These are phyloP conservation scores for Cercospora sp. DNA, from an alignment of 2,329 filamentous ascomycete species.

Conservation along the genomic window DNA sequence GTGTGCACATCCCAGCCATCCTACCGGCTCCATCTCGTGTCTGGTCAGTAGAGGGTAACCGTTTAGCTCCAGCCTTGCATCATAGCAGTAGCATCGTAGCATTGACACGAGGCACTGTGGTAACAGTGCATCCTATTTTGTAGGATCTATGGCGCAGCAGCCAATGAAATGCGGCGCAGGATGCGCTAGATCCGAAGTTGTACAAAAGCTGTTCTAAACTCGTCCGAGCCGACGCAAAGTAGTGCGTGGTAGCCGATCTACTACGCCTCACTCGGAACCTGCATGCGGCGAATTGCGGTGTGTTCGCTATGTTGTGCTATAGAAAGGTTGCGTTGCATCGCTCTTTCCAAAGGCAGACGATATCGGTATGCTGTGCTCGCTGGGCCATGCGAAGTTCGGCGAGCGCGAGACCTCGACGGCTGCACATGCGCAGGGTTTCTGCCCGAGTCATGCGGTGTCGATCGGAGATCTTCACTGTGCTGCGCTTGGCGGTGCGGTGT, in stretches of 20 bases:
- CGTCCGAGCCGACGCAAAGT: slow-evolving; percentile 2
- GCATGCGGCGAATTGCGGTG: neutral
- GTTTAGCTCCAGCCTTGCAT: slow-evolving; percentile 10
- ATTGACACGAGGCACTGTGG: slow-evolving; percentile 2
- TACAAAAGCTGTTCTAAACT: slow-evolving; percentile 12
- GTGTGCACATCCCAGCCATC: neutral
- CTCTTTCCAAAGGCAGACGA: neutral
- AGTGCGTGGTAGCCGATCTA: neutral
- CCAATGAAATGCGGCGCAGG: neutral
- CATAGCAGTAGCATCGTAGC: slow-evolving; percentile 7
- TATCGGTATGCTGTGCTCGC: neutral
- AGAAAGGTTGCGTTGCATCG: neutral
- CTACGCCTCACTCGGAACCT: slow-evolving; percentile 4
- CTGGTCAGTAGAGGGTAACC: neutral
- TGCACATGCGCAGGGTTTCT: neutral
- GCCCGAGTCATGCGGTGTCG: neutral
- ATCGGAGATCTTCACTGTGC: neutral
- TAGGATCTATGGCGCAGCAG: slow-evolving; percentile 6
- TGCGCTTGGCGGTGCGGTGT: neutral
- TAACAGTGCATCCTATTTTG: slow-evolving; percentile 8
- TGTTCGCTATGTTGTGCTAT: neutral
- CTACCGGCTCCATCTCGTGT: slow-evolving; percentile 10
- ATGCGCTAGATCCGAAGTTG: slow-evolving; percentile 11
- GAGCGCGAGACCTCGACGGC: neutral
- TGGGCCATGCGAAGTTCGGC: neutral